Evolutionary conservation across 345 rosid species (phyloP), one percentile per base, ranked within the genome.

Genomic region (Noccaea bulbosa): DNA sequence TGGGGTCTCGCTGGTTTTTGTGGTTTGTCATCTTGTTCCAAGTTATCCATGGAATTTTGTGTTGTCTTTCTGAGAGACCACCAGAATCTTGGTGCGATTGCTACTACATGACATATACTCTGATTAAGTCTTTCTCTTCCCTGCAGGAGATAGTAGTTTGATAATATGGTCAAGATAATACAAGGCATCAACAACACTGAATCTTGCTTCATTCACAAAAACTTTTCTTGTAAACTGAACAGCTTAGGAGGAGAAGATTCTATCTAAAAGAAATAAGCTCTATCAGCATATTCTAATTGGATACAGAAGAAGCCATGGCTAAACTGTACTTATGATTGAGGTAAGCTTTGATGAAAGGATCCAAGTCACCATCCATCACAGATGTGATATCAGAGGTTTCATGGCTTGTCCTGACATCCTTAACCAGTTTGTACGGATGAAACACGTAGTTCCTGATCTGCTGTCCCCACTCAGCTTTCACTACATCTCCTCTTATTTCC

Each of bases 401-500:
- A 0, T 72, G 56, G 24, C 90, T 81, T 6, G 96, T 89, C 44
- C 99, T 76, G 2, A 91, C 88, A 65, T 94, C 99, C 70, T 94
- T 91, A 46, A 94, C 96, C 6, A 94, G 90, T 78, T 94, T 94
- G 82, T 94, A 91, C 0, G 99, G 99, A 81, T 94, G 97, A 81
- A 94, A 91, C 16, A 94, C 99, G 11, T 91, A 91, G 79, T 94
- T 91, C 68, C 96, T 65, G 49, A 91, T 91, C 69, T 91, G 97
- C 74, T 91, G 99, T 34, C 99, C 99, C 99, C 99, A 94, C 57
- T 91, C 97, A 6, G 97, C 99, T 80, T 91, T 89, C 82, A 91
- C 97, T 7, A 74, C 86, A 78, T 94, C 99, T 59, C 99, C 99
- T 62, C 93, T 82, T 73, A 94, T 94, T 79, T 91, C 88, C 83